Evolutionary conservation across 176 grass and related monocot species (phyloP).

Genomic region (Carex parvula): DNA sequence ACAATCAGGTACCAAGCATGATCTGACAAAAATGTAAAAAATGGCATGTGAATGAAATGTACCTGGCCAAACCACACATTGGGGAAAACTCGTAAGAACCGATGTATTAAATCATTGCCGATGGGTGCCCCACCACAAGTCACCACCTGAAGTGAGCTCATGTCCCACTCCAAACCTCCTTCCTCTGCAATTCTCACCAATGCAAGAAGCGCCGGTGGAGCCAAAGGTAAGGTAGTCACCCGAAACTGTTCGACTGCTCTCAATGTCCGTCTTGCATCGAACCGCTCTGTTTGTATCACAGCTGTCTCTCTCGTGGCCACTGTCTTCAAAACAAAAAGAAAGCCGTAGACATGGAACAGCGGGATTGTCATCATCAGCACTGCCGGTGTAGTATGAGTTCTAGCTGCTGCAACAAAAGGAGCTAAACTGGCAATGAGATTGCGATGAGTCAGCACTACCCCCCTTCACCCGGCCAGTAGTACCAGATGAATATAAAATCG

Average conservation of each 20-base stretch:
- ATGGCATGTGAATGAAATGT: neutral
- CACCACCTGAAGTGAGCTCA: constrained; percentile 25
- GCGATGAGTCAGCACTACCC: constrained; percentile 29
- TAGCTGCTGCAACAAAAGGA: too few relatives aligned
- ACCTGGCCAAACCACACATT: constrained; percentile 31
- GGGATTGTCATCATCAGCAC: constrained; percentile 20
- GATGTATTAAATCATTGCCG: neutral
- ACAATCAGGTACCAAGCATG: neutral
- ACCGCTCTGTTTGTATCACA: constrained; percentile 14
- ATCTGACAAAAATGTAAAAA: neutral
- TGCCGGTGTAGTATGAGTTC: neutral
- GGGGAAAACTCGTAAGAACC: constrained; percentile 22
- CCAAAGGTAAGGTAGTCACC: constrained; percentile 10
- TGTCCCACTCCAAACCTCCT: neutral
- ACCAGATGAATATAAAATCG: constrained; percentile 37
- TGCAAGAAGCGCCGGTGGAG: constrained; percentile 31
- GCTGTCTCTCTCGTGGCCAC: constrained; percentile 19
- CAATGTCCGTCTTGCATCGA: neutral
- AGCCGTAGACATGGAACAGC: constrained; percentile 32
- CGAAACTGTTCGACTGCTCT: constrained; percentile 12
- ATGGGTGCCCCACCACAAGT: constrained; percentile 23
- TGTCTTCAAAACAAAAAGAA: constrained; percentile 3
- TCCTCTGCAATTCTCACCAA: constrained; percentile 29
- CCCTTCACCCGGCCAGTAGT: constrained; percentile 35
- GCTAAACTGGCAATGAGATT: constrained; percentile 26